Conservation (phyloP, 805 yeast species). For the Kurtzmaniella fragi region DNA sequence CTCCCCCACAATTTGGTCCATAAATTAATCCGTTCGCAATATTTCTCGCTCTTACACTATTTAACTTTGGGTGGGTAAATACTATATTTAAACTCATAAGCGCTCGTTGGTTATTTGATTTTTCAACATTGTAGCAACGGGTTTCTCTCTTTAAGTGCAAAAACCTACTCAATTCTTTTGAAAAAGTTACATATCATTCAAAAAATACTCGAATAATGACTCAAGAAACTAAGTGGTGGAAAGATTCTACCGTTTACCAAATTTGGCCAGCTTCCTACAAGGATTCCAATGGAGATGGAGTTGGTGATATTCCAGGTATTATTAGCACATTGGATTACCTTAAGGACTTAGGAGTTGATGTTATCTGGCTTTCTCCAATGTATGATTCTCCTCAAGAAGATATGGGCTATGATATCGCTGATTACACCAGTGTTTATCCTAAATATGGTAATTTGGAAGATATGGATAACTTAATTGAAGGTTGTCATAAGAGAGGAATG, state of each 20-base stretch:
- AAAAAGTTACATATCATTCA: neutral
- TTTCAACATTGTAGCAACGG: no score
- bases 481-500: constrained; percentile 45
- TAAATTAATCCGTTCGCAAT: no score
- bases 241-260: constrained; percentile 52
- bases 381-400: constrained; percentile 57
- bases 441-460: constrained; percentile 52
- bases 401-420: constrained; percentile 59
- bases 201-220: constrained; percentile 9
- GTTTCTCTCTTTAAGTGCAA: no score
- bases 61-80: no score
- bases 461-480: constrained; percentile 44
- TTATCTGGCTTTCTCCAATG: constrained; percentile 55
- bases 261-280: constrained; percentile 59
- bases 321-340: constrained; percentile 47
- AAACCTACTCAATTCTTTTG: no score
- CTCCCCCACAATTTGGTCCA: no score
- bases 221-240: constrained; percentile 43
- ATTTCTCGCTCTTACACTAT: no score
- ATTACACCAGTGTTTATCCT: constrained; percentile 48
- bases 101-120: no score
- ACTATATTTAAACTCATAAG: no score
- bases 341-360: constrained; percentile 44
- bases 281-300: constrained; percentile 56
- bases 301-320: constrained; percentile 55